These are phyloP conservation scores for Hypoxylon perforatum DNA, from an alignment of 495 filamentous ascomycete species.

Conservation along the genomic window DNA sequence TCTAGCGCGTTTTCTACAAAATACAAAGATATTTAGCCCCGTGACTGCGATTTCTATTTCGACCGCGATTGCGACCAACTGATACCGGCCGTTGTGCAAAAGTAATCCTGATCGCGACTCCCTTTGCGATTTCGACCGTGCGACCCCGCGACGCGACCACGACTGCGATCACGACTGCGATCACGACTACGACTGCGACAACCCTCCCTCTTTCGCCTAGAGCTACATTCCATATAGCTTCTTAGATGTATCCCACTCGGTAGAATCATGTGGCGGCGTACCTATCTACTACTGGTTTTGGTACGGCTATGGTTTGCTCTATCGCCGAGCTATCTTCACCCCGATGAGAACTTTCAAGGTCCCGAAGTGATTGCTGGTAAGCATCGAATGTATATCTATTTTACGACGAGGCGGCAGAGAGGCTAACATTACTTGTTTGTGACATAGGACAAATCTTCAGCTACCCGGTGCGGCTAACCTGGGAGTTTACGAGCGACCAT, in stretches of 20 bases:
- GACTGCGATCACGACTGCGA: background rate
- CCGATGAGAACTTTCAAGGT: constrained; percentile 98
- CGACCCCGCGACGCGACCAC: too few relatives aligned
- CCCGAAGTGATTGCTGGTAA: constrained; percentile 96
- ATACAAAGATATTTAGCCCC: too few relatives aligned
- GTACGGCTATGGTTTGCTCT: constrained; percentile 95
- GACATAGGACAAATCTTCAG: constrained; percentile 83
- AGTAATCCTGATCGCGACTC: too few relatives aligned
- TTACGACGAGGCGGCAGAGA: constrained; percentile 2
- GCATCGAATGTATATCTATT: constrained; percentile 40
- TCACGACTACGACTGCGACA: constrained; percentile 10
- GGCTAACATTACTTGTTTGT: constrained; percentile 30
- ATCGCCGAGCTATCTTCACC: constrained; percentile 95
- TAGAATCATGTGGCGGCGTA: constrained; percentile 85
- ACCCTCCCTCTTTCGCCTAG: constrained; percentile 2
- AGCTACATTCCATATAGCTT: constrained; percentile 14
- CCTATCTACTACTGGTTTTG: constrained; percentile 83
- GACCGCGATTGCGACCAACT: constrained; percentile 9
- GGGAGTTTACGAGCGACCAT: constrained; percentile 89
- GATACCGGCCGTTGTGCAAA: background rate
- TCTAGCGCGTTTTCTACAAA: too few relatives aligned
- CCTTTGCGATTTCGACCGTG: background rate
- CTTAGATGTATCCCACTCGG: constrained; percentile 29
- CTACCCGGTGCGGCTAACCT: constrained; percentile 86
- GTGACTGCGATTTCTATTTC: background rate